Evolutionary conservation across 768 basidiomycete genomes (phyloP), one percentile per base, ranked within the genome.

Genomic region (Coprinopsis cinerea): DNA sequence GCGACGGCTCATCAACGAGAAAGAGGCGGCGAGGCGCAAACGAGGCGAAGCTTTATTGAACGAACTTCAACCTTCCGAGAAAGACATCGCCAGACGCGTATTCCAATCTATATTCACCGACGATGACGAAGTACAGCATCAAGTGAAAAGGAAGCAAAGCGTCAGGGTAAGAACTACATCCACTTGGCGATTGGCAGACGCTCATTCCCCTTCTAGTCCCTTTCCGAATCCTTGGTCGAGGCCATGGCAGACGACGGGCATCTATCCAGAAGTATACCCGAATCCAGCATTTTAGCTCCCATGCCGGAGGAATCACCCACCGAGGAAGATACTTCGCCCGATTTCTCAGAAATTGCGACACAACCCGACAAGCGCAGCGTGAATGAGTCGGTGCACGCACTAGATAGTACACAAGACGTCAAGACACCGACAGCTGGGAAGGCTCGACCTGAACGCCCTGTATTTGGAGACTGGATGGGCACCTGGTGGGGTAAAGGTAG

Each of bases 401-500:
- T 32, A 32, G 36, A n/a, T n/a, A n/a, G n/a, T n/a, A n/a, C n/a
- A n/a, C n/a, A n/a, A n/a, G n/a, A n/a, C n/a, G n/a, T n/a, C n/a
- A 39, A 32, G 9, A 32, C 37, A 10, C 18, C 41, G 5, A 23
- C n/a, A 28, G 32, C 14, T 32, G 18, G 27, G 3, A 39, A 25
- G 42, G 18, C 25, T 17, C 63, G 61, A 13, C 65, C 57, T 45
- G 84, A 86, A 41, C 77, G 78, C 13, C 73, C 79, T 13, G 66
- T 71, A 0, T 70, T 87, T 41, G 80, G 83, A 17, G 82, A 85
- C 42, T 90, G 88, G 88, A 79, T 89, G 74, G 85, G 87, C 0
- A 80, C 77, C 0, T 86, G 79, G 82, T 83, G 85, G 74, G 71
- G 67, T 15, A 82, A 82, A 60, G 73, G 77, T 27, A 77, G 64